Percentiles rank a stretch among this genome's conserved stretches.
These are phyloP conservation scores for Tylopilus plumbeoviolaceoides DNA, from an alignment of 768 basidiomycete genomes.

Conservation along the genomic window DNA sequence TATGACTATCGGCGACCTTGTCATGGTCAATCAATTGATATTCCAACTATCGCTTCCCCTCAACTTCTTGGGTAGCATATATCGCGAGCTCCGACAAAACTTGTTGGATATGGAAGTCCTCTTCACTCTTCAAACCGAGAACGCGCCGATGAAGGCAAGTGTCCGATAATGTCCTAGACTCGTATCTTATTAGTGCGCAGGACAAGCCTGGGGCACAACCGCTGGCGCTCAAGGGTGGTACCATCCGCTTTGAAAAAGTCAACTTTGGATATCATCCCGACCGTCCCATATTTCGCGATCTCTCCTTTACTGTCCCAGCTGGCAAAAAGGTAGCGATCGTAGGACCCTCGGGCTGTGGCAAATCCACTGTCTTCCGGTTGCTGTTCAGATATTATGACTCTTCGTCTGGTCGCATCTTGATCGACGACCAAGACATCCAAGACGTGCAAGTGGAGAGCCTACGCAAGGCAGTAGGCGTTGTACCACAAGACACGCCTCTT, in stretches of 20 bases:
- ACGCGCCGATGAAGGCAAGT: conserved; percentile 60
- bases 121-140: conserved; percentile 83
- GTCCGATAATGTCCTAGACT: not conserved
- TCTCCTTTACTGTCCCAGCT: conserved; percentile 89
- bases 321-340: conserved; percentile 98
- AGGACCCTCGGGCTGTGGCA: conserved; percentile 95
- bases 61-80: conserved; percentile 96
- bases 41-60: conserved; percentile 96
- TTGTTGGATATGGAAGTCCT: conserved; percentile 96
- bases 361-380: conserved; percentile 93
- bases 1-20: conserved; percentile 97
- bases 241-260: conserved; percentile 91
- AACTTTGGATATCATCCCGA: conserved; percentile 88
- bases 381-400: conserved; percentile 95
- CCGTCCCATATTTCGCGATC: conserved; percentile 83
- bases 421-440: conserved; percentile 86
- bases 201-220: conserved; percentile 67
- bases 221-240: conserved; percentile 70
- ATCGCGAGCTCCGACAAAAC: conserved; percentile 94
- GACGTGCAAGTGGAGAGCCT: conserved; percentile 69
- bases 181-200: conserved; percentile 34
- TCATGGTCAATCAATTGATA: conserved; percentile 98
- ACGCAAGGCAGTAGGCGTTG: conserved; percentile 79
- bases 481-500: conserved; percentile 96
- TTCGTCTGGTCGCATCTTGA: conserved; percentile 67